phyloP scores from a whole-genome alignment of 257 asterid genomes.

The Jasminum sambac region DNA sequence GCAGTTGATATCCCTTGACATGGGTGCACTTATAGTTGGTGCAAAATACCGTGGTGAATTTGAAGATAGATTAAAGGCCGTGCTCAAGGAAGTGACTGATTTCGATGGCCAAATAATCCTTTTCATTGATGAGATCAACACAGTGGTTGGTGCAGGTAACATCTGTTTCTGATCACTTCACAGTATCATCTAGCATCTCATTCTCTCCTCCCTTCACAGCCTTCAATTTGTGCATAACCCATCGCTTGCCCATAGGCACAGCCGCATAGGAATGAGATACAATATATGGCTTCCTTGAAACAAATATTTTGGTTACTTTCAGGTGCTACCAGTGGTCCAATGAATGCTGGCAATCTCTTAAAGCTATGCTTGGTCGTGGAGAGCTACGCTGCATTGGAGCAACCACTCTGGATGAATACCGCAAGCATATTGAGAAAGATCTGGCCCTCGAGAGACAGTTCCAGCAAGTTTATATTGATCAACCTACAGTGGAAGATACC shows the following conservation, averaged over 20 bases:
- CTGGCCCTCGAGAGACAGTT: slow-evolving; percentile 84
- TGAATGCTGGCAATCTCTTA: slow-evolving; percentile 96
- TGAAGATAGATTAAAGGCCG: slow-evolving; percentile 93
- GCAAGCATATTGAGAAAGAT: slow-evolving; percentile 87
- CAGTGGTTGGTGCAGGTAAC: slow-evolving; percentile 96
- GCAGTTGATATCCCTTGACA: slow-evolving; percentile 91
- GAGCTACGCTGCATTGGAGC: slow-evolving; percentile 96
- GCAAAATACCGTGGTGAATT: slow-evolving; percentile 97
- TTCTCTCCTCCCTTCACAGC: neutral
- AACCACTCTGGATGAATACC: slow-evolving; percentile 86
- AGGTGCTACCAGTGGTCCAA: slow-evolving; percentile 94
- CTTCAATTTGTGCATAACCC: neutral
- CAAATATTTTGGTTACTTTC: slow-evolving; percentile 14
- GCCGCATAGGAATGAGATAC: neutral
- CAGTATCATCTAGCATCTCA: neutral
- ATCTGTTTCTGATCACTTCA: neutral
- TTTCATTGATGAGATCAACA: slow-evolving; percentile 97
- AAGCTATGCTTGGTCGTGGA: slow-evolving; percentile 98
- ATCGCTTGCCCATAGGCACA: neutral
- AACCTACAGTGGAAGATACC: slow-evolving; percentile 87
- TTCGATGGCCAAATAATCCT: slow-evolving; percentile 86
- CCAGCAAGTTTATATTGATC: slow-evolving; percentile 93
- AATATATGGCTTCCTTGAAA: neutral
- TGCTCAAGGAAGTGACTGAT: slow-evolving; percentile 88
- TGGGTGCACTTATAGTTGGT: slow-evolving; percentile 97